Conservation (phyloP, 805 yeast genomes). For the Kurtzmaniella fragi region DNA sequence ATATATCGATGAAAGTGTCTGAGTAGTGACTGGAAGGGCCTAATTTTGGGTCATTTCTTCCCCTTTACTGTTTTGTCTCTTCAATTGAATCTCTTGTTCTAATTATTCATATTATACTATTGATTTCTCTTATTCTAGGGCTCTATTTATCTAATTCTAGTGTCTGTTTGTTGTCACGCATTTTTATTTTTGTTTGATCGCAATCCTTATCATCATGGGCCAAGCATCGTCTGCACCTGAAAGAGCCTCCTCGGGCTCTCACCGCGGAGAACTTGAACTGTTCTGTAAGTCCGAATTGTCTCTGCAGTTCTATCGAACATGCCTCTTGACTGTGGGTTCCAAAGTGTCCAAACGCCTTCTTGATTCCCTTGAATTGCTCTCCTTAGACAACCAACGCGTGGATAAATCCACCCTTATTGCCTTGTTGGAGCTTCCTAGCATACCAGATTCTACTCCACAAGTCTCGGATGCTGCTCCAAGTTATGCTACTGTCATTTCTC, state of each 20-base stretch:
- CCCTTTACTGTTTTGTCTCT: no score
- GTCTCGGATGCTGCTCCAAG: not conserved
- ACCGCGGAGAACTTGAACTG: constrained; percentile 8
- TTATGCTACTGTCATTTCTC: not conserved
- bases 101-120: no score
- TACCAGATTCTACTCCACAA: not conserved
- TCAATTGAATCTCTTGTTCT: no score
- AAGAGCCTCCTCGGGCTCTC: not conserved
- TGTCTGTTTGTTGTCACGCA: no score
- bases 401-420: not conserved
- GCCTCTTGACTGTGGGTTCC: constrained; percentile 12
- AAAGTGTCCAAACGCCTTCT: constrained; percentile 16
- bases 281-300: constrained; percentile 15
- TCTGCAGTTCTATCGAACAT: constrained; percentile 15
- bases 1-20: no score
- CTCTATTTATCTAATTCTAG: not conserved
- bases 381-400: constrained; percentile 3
- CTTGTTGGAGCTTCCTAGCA: not conserved
- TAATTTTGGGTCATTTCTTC: no score
- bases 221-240: constrained; percentile 7
- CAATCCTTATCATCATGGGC: constrained; percentile 13
- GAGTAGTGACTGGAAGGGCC: no score
- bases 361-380: constrained; percentile 11
- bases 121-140: no score
- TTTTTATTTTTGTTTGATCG: no score